Percentiles rank a stretch among this genome's conserved stretches.
phyloP scores from a whole-genome alignment of 1,139 yeast genomes.

The Blastobotrys indianensis region DNA sequence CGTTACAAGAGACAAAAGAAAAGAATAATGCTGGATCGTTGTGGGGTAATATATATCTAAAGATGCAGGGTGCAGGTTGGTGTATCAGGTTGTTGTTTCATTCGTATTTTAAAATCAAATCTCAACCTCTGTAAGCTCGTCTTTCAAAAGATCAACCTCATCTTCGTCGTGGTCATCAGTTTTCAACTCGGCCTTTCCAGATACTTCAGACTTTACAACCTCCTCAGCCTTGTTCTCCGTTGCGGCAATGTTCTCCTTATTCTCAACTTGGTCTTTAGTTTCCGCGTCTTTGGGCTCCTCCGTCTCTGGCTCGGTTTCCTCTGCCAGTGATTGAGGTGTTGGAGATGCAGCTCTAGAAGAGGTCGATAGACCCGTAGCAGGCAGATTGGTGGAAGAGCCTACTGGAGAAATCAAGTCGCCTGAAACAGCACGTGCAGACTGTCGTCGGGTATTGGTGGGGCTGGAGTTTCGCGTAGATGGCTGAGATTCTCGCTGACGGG shows the following conservation, averaged over 20 bases:
- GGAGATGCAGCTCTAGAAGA: conserved; percentile 4
- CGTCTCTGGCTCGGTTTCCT: not conserved
- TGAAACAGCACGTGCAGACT: not conserved
- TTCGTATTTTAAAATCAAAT: conserved; percentile 7
- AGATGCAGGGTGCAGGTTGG: not conserved
- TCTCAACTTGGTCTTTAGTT: not conserved
- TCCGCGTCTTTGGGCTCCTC: conserved; percentile 6
- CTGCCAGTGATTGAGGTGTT: no score
- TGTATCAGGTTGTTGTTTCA: no score
- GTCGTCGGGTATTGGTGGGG: conserved; percentile 2
- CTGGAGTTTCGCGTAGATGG: conserved; percentile 9
- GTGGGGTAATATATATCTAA: not conserved
- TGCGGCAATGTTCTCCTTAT: not conserved
- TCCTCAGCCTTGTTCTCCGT: conserved; percentile 1
- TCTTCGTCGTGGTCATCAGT: conserved; percentile 17
- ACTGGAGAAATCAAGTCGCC: conserved; percentile 18
- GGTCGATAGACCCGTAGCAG: conserved; percentile 19
- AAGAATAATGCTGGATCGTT: not conserved
- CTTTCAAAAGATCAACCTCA: conserved; percentile 21
- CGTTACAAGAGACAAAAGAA: no score
- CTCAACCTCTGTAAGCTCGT: conserved; percentile 23
- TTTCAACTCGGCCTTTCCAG: conserved; percentile 1
- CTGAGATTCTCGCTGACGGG: conserved; percentile 6
- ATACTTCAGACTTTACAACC: not conserved
- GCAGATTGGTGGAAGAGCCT: conserved; percentile 22